Percentiles rank a stretch among this genome's conserved stretches.
Conservation (phyloP, 352 stramenopile genomes). For the Phytophthora sp. region DNA sequence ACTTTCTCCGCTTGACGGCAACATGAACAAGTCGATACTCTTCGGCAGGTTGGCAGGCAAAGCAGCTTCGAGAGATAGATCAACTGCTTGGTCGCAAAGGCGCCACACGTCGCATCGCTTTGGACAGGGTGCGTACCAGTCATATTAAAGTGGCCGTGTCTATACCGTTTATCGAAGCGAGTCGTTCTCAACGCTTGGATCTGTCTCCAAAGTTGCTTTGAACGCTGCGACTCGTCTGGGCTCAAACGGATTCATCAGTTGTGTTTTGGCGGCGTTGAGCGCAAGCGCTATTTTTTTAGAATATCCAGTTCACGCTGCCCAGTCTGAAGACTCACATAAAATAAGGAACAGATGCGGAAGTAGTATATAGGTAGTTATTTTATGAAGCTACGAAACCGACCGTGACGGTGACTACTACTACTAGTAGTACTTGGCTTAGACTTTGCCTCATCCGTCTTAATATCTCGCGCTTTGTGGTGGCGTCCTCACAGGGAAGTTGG, state of each 20-base stretch:
- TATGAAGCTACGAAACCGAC: constrained; percentile 33
- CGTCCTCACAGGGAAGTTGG: no score
- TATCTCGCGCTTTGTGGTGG: no score
- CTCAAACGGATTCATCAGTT: constrained; percentile 22
- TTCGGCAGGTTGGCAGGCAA: no score
- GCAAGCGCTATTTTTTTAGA: not conserved
- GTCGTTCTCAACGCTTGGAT: no score
- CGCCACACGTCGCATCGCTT: not conserved
- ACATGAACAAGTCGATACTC: constrained; percentile 4
- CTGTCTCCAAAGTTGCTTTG: not conserved
- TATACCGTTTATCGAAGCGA: no score
- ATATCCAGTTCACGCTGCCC: no score
- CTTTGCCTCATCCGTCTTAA: no score
- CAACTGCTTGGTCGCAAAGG: constrained; percentile 18
- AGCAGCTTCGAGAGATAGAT: no score
- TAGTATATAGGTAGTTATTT: constrained; percentile 34
- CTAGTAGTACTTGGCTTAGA: constrained; percentile 2
- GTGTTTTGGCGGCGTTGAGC: constrained; percentile 11
- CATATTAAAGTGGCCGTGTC: no score
- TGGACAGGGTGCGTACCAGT: no score
- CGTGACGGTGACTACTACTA: not conserved
- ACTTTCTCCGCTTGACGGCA: not conserved
- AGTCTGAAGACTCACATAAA: no score
- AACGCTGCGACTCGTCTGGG: no score
- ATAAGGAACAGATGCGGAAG: not conserved